phyloP scores from a whole-genome alignment of 192 early-diverging fungal genomes.

The Coemansia sp. region DNA sequence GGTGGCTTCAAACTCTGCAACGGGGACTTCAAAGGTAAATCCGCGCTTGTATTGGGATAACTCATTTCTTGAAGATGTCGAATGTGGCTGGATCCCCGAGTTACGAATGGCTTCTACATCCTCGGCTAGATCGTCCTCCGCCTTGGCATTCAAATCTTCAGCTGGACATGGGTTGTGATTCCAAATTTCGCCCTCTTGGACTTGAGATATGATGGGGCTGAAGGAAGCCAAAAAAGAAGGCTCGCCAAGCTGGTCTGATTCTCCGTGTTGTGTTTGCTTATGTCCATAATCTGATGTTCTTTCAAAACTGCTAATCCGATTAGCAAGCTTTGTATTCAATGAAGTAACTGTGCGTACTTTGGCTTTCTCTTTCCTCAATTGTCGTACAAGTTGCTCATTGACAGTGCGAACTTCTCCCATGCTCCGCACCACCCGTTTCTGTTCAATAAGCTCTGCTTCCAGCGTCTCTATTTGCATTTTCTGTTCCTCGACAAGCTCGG shows the following conservation, averaged over 20 bases:
- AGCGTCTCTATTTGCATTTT: conserved; percentile 4
- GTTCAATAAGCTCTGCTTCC: conserved; percentile 29
- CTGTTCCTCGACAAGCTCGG: conserved; percentile 23
- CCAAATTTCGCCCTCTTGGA: background rate
- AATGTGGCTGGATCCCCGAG: conserved; percentile 7
- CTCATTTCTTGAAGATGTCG: background rate
- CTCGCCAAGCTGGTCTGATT: background rate
- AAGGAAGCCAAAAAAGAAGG: background rate
- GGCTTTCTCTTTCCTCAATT: conserved; percentile 37
- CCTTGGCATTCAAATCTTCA: background rate
- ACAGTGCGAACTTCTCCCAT: conserved; percentile 45
- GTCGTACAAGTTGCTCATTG: conserved; percentile 40
- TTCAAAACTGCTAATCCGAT: conserved; percentile 13
- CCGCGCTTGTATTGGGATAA: conserved; percentile 7
- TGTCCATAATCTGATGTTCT: background rate
- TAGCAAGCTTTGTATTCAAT: conserved; percentile 23
- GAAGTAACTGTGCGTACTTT: conserved; percentile 15
- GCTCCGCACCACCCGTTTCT: conserved; percentile 29
- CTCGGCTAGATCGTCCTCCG: conserved; percentile 18
- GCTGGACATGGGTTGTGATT: background rate
- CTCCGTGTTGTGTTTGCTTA: background rate
- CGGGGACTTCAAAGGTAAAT: conserved; percentile 7
- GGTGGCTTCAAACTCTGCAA: background rate
- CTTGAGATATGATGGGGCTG: background rate
- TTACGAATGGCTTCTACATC: conserved; percentile 21